These are phyloP conservation scores for Thelonectria olida DNA, from an alignment of 2,329 filamentous ascomycete genomes.

Conservation along the genomic window DNA sequence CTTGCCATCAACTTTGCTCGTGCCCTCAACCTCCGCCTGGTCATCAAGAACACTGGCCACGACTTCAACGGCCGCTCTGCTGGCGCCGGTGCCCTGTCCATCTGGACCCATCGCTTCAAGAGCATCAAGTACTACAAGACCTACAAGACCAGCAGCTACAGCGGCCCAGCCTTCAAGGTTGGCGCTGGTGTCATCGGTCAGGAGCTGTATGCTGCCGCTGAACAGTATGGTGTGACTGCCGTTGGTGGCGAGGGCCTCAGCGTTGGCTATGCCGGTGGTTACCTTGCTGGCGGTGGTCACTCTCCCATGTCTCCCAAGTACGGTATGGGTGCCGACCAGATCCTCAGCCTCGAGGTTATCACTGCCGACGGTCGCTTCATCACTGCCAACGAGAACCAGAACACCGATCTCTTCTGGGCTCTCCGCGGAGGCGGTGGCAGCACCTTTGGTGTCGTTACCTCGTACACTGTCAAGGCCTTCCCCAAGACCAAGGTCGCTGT, in stretches of 20 bases:
- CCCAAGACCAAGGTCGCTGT: slow-evolving; percentile 40
- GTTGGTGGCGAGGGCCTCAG: slow-evolving; percentile 62
- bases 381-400: slow-evolving; percentile 23
- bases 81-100: slow-evolving; percentile 64
- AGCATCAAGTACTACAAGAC: slow-evolving; percentile 41
- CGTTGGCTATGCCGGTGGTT: slow-evolving; percentile 34
- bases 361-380: slow-evolving; percentile 26
- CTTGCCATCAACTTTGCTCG: slow-evolving; percentile 57
- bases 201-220: slow-evolving; percentile 62
- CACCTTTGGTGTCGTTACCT: slow-evolving; percentile 44
- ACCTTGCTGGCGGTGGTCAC: slow-evolving; percentile 32
- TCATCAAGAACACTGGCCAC: slow-evolving; percentile 60
- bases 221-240: slow-evolving; percentile 55
- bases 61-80: slow-evolving; percentile 62
- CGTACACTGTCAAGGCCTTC: slow-evolving; percentile 51
- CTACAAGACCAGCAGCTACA: slow-evolving; percentile 39
- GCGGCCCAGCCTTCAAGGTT: slow-evolving; percentile 62
- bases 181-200: slow-evolving; percentile 63
- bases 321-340: slow-evolving; percentile 33
- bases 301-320: slow-evolving; percentile 31
- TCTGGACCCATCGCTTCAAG: slow-evolving; percentile 67
- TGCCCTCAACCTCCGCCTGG: slow-evolving; percentile 54
- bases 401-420: slow-evolving; percentile 47
- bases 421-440: slow-evolving; percentile 52
- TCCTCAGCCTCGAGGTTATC: slow-evolving; percentile 4